Base-by-base conservation (phyloP, 305 asterid genomes). In the Fraxinus sp. region DNA sequence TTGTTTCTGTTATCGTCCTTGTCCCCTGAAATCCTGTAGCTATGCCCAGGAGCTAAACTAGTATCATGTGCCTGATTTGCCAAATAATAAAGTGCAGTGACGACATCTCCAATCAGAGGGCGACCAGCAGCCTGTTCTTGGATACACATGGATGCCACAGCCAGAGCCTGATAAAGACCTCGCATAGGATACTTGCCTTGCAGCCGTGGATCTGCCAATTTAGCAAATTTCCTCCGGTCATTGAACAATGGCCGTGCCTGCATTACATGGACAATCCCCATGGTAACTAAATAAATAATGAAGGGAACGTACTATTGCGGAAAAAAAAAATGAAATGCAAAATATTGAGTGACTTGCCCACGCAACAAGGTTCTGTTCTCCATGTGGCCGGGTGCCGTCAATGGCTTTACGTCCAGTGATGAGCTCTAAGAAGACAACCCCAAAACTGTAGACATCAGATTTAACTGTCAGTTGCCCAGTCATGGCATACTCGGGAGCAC, bases 401-500 rank as follows among this genome's bases (percentile, higher is more conserved):
- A 96, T 92, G 82, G 98, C 98, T 91, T 93, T 96, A 70, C 98
- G 97, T 10, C 99, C 99, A 1, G 99, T 96, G 84, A 96, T 95
- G 82, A 96, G 97, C 90, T 96, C 99, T 80, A 96, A 89, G 85
- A 96, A 92, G 66, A 96, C 98, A 0, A 96, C 99, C 16, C 99
- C 99, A 35, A 96, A 96, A 87, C 99, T 96, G 84, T 96, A 96
- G 77, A 96, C 99, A 35, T 96, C 98, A 20, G 99, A 96, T 87
- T 96, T 96, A 26, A 96, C 99, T 0, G 99, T 96, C 86, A 96
- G 85, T 77, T 96, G 99, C 11, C 99, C 99, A 0, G 99, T 96
- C 99, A 95, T 96, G 55, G 99, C 99, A 81, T 96, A 96, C 85
- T 96, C 99, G 0, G 99, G 99, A 66, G 98, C 99, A 86, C 99